Conservation (phyloP, 768 basidiomycete genomes). For the Lyophyllum semitale region DNA sequence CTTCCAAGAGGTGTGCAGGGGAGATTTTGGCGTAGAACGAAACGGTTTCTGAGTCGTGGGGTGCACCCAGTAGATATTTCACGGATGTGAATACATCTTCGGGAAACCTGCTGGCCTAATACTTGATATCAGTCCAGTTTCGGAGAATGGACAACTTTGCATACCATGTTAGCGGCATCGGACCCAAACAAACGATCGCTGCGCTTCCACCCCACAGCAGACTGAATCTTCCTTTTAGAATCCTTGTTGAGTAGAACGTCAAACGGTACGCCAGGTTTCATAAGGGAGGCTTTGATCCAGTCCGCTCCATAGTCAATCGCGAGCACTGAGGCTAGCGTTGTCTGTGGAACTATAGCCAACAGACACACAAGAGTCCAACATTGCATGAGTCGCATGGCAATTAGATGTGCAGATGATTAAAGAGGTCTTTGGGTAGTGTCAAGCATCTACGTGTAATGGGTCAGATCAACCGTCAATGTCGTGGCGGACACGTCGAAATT, state of each 20-base stretch:
- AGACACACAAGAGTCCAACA: conserved; percentile 41
- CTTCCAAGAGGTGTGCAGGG: conserved; percentile 51
- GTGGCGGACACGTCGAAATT: conserved; percentile 38
- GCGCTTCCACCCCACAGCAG: conserved; percentile 89
- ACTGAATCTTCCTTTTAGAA: conserved; percentile 93
- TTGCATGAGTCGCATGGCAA: conserved; percentile 40
- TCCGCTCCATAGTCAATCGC: conserved; percentile 99
- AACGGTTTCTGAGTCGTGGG: conserved; percentile 57
- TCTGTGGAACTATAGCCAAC: conserved; percentile 39
- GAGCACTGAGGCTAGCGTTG: conserved; percentile 73
- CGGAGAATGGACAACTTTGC: conserved; percentile 27
- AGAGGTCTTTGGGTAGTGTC: conserved; percentile 19
- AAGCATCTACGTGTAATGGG: conserved; percentile 27
- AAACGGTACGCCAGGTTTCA: conserved; percentile 93
- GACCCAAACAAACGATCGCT: conserved; percentile 86
- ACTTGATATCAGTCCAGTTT: not conserved
- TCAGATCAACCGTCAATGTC: conserved; percentile 18
- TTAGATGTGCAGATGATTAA: conserved; percentile 22
- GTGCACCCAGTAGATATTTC: conserved; percentile 80
- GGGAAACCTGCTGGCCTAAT: conserved; percentile 90
- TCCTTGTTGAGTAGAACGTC: conserved; percentile 97
- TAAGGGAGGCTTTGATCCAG: conserved; percentile 94
- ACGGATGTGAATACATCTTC: conserved; percentile 82
- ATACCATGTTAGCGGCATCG: conserved; percentile 86
- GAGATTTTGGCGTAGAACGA: conserved; percentile 62